Percentiles rank a stretch among this genome's conserved stretches.
Evolutionary conservation across 495 filamentous ascomycete species (phyloP).

Genomic region (Penicilliopsis zonata): DNA sequence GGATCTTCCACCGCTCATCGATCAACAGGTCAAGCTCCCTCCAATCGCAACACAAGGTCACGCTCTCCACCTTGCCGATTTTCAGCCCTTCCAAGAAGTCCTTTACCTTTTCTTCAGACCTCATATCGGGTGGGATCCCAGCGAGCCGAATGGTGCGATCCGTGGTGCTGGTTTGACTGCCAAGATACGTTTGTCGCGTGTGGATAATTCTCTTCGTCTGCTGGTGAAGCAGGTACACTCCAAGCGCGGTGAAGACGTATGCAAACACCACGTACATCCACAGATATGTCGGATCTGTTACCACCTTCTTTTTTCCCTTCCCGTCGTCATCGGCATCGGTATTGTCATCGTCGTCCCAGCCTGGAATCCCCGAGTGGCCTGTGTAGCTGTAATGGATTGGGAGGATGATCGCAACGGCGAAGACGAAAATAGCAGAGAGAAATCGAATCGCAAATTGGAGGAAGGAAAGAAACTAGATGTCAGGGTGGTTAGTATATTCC

Average conservation of each 20-base stretch:
- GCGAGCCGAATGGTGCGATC: conserved; percentile 88
- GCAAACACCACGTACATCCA: conserved; percentile 90
- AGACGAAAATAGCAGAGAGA: conserved; percentile 63
- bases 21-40: conserved; percentile 66
- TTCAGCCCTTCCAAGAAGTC: conserved; percentile 76
- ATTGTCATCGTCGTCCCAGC: conserved; percentile 21
- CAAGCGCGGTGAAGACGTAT: conserved; percentile 76
- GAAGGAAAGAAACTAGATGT: conserved; percentile 69
- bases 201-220: conserved; percentile 77
- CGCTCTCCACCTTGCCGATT: conserved; percentile 87
- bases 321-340: conserved; percentile 4
- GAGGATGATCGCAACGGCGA: conserved; percentile 66
- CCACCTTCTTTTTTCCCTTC: conserved; percentile 17
- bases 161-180: conserved; percentile 83
- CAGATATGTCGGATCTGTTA: conserved; percentile 45
- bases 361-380: conserved; percentile 32
- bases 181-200: conserved; percentile 81
- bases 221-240: conserved; percentile 68
- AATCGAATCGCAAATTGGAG: conserved; percentile 89
- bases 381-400: conserved; percentile 69
- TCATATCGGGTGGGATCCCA: conserved; percentile 70
- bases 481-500: background rate
- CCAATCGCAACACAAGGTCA: conserved; percentile 85
- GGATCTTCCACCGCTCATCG: conserved; percentile 46
- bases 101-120: conserved; percentile 73